A percentile compares a stretch with the other conserved stretches of the same genome.
Conservation (phyloP, 768 basidiomycete species). For the Calvatia gigantea region DNA sequence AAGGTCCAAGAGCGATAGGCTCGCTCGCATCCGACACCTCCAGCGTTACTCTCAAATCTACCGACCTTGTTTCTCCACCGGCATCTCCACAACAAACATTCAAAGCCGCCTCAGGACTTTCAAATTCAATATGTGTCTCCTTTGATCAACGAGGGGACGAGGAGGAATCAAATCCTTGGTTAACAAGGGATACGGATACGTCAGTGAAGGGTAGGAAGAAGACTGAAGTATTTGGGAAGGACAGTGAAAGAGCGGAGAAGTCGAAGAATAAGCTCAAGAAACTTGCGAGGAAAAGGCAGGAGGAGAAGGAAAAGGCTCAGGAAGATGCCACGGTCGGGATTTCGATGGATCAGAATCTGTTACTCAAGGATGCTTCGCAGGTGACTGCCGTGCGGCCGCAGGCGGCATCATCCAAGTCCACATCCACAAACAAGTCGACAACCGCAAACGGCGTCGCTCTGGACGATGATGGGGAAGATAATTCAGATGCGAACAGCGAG, state of each 20-base stretch:
- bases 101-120: conserved; percentile 14
- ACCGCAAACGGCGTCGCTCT: conserved; percentile 48
- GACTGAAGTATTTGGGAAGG: conserved; percentile 74
- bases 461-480: conserved; percentile 42
- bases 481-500: conserved; percentile 61
- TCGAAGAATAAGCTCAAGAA: conserved; percentile 77
- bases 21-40: conserved; percentile 53
- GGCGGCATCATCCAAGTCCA: conserved; percentile 14
- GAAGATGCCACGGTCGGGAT: conserved; percentile 86
- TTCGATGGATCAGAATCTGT: conserved; percentile 49
- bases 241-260: conserved; percentile 56
- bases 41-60: conserved; percentile 65
- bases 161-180: conserved; percentile 75
- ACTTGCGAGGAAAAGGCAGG: conserved; percentile 48
- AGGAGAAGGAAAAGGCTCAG: conserved; percentile 52
- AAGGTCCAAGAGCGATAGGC: conserved; percentile 12
- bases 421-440: conserved; percentile 33
- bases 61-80: conserved; percentile 42
- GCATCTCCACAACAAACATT: conserved; percentile 24
- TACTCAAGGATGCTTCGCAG: conserved; percentile 24
- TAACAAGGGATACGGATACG: conserved; percentile 33
- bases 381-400: not conserved
- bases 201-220: conserved; percentile 54
- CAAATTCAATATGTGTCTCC: not conserved
- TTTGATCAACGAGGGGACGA: not conserved